Evolutionary conservation across 2,329 filamentous ascomycete genomes (phyloP).

Genomic region (Penicillium sp.): DNA sequence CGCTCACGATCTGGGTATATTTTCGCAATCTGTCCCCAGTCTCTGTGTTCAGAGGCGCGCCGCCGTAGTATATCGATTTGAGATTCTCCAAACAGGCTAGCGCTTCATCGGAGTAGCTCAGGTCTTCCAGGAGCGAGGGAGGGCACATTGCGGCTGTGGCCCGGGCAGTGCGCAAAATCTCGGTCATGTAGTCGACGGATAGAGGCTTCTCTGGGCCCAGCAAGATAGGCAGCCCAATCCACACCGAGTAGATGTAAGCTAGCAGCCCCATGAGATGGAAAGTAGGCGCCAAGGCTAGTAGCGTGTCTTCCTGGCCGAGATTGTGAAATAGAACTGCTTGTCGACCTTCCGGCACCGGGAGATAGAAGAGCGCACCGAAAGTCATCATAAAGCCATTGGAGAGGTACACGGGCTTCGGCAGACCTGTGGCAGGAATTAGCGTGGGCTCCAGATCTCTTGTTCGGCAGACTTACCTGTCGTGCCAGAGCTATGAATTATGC

Average conservation of each 20-base stretch:
- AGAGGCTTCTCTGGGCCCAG: conserved; percentile 27
- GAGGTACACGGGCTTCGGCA: conserved; percentile 32
- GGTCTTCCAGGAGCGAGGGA: conserved; percentile 28
- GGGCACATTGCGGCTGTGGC: conserved; percentile 22
- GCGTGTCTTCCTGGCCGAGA: conserved; percentile 11
- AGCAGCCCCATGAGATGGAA: conserved; percentile 31
- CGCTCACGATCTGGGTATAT: conserved; percentile 12
- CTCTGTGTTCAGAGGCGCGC: conserved; percentile 20
- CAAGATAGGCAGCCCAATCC: conserved; percentile 18
- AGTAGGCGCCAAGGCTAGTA: conserved; percentile 23
- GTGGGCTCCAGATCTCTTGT: conserved; percentile 14
- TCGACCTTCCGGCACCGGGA: conserved; percentile 19
- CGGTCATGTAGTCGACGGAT: conserved; percentile 22
- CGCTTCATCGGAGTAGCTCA: conserved; percentile 21
- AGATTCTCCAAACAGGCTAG: conserved; percentile 10
- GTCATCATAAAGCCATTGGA: conserved; percentile 28
- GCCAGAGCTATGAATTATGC: conserved; percentile 40
- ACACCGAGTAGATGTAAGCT: conserved; percentile 18
- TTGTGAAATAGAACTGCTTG: conserved; percentile 8
- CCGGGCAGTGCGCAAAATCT: conserved; percentile 16
- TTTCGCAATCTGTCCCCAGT: conserved; percentile 18
- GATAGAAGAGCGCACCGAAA: conserved; percentile 5
- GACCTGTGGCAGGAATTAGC: conserved; percentile 24
- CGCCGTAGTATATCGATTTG: conserved; percentile 18
- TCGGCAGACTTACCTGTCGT: conserved; percentile 30